A percentile compares a stretch with the other conserved stretches of the same genome.
Conservation (phyloP, 768 basidiomycete species). For the Pholiota molesta region DNA sequence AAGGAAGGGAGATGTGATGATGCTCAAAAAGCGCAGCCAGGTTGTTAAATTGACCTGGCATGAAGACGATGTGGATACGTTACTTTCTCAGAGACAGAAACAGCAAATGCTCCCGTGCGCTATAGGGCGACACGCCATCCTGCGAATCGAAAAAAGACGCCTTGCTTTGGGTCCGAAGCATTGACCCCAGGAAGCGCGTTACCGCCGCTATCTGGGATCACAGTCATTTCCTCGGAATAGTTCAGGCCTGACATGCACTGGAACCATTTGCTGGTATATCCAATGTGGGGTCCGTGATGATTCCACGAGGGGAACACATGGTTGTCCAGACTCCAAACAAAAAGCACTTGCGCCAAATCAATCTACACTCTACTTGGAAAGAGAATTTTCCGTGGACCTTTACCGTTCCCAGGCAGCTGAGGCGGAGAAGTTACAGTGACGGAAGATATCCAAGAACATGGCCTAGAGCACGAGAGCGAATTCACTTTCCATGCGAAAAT, state of each 20-base stretch:
- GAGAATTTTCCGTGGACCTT: constrained; percentile 4
- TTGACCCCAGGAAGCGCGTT: neutral
- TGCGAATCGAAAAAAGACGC: constrained; percentile 11
- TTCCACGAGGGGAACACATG: neutral
- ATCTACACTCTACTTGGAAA: neutral
- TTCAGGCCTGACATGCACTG: neutral
- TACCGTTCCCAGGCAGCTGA: constrained; percentile 2
- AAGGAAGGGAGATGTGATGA: neutral
- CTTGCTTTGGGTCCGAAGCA: neutral
- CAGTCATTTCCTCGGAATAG: neutral
- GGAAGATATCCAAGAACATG: constrained; percentile 5
- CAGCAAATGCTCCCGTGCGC: constrained; percentile 12
- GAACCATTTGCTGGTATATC: neutral
- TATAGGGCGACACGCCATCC: constrained; percentile 8
- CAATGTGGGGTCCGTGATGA: neutral
- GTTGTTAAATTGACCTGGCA: constrained; percentile 9
- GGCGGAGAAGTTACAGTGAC: neutral
- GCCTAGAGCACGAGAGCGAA: neutral
- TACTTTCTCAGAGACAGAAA: constrained; percentile 16
- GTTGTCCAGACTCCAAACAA: neutral
- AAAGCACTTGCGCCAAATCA: neutral
- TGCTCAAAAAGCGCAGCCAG: constrained; percentile 9
- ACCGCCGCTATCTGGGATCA: neutral
- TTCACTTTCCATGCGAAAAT: constrained; percentile 5
- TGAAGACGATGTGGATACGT: constrained; percentile 9